Evolutionary conservation across 495 filamentous ascomycete species (phyloP), one percentile per base, ranked within the genome.

Genomic region (Tuber aestivum): DNA sequence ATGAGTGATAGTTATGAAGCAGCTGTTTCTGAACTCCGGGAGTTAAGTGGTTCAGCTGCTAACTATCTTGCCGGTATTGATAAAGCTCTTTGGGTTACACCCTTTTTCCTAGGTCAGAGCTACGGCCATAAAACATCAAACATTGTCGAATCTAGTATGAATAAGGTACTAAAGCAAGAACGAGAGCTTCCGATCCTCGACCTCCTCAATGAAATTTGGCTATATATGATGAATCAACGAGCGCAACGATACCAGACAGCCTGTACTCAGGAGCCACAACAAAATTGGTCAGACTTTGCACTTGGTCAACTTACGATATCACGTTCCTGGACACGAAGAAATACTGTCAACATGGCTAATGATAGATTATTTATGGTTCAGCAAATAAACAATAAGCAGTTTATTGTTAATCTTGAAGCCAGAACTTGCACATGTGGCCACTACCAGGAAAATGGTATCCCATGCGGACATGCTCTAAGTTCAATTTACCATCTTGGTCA

Each of bases 51-150:
- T 2, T 20, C 50, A 12, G 75, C 75, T 40, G 65, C 65, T 2
- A 18, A 32, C 12, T 78, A 75, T 27, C 41, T 75, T 0, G 3
- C 1, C 0, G n/a, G 14, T 37, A 71, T 78, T n/a, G 76, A 78
- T 50, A 44, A 8, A 8, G 35, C 35, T 1, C 16, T 68, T 27
- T 78, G 69, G 70, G 69, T 72, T 10, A 75, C 27, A 50, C 48
- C 1, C 75, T 72, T 69, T 69, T 74, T 68, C 72, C 23, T 70
- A 0, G 50, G 76, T 7, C 6, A 40, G 6, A 32, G 23, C 38
- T 72, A 41, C 20, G 42, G 70, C 9, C 69, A 78, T 50, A 71
- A 78, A 71, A 75, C 73, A 3, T 72, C 76, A 27, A 75, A 78
- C 16, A 69, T 72, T 10, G 56, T 73, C 0, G 74, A 76, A 23